Conservation (phyloP, 495 filamentous ascomycete genomes). For the Podospora sp. region DNA sequence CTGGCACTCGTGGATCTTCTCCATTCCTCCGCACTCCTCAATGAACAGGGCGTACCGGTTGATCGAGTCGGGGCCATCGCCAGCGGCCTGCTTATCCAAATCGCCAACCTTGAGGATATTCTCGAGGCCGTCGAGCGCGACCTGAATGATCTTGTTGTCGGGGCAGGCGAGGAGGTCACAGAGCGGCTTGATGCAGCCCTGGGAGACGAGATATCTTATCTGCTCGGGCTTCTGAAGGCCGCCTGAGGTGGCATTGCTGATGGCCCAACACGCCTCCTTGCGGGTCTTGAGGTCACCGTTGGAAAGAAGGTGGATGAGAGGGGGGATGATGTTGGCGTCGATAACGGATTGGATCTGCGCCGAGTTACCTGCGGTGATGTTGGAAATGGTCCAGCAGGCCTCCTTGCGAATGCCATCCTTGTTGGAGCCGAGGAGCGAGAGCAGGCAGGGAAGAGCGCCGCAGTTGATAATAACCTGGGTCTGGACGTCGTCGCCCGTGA, state of each 20-base stretch:
- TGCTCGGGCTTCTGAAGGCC: conserved; percentile 98
- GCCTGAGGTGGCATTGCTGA: conserved; percentile 97
- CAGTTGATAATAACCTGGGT: conserved; percentile 99
- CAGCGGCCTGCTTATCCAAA: conserved; percentile 89
- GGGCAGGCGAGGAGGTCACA: conserved; percentile 96
- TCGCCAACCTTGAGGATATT: conserved; percentile 99
- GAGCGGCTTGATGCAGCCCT: conserved; percentile 96
- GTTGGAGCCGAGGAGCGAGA: conserved; percentile 89
- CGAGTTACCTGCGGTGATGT: conserved; percentile 97
- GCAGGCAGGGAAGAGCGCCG: conserved; percentile 84
- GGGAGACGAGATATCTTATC: conserved; percentile 89
- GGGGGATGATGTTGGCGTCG: conserved; percentile 94
- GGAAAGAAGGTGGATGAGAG: conserved; percentile 90
- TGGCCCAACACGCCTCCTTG: conserved; percentile 99
- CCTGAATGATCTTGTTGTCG: conserved; percentile 99
- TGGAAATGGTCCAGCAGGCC: conserved; percentile 99
- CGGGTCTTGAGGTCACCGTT: conserved; percentile 99
- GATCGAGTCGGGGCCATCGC: conserved; percentile 72
- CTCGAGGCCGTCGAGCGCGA: conserved; percentile 96
- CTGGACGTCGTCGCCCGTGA: conserved; percentile 98
- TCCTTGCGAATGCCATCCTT: conserved; percentile 99
- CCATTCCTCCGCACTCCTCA: conserved; percentile 98
- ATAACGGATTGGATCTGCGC: conserved; percentile 97
- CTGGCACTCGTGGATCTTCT: conserved; percentile 99
- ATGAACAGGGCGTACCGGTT: conserved; percentile 98